Conservation (phyloP, 108 stramenopile genomes). For the Cyclostephanos invisitatus region DNA sequence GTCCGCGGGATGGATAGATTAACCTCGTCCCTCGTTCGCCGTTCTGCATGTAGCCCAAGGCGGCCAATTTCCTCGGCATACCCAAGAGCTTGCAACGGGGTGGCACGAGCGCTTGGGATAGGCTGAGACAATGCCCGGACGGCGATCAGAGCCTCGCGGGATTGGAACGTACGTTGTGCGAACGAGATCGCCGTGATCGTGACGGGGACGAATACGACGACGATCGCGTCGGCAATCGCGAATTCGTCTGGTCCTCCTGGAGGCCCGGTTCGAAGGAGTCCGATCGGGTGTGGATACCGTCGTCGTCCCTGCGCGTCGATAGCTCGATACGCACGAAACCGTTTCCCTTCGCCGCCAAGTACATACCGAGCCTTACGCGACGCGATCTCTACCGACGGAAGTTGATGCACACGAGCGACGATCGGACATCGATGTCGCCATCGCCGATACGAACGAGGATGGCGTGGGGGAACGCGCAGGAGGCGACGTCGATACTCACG, state of each 20-base stretch:
- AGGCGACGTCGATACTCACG: conserved; percentile 79
- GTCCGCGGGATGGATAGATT: too few species aligned
- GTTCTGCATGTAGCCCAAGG: too few species aligned
- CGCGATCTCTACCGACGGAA: conserved; percentile 40
- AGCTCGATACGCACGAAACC: neutral
- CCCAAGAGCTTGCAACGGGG: conserved; percentile 66
- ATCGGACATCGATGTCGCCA: conserved; percentile 11
- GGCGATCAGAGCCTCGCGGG: conserved; percentile 44
- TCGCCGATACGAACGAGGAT: conserved; percentile 58
- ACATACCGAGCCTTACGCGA: conserved; percentile 48
- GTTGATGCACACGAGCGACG: conserved; percentile 8
- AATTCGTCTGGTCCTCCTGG: conserved; percentile 5
- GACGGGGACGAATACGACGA: conserved; percentile 6
- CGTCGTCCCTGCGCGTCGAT: conserved; percentile 11
- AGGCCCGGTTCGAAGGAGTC: conserved; percentile 28
- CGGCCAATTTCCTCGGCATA: conserved; percentile 63
- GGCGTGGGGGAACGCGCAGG: conserved; percentile 87
- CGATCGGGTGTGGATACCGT: conserved; percentile 28
- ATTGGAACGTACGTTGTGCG: conserved; percentile 60
- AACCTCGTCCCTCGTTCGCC: too few species aligned
- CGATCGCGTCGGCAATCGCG: neutral
- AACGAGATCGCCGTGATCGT: conserved; percentile 4
- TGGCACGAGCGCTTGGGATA: conserved; percentile 64
- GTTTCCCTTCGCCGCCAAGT: conserved; percentile 72
- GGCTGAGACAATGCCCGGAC: conserved; percentile 48